These are phyloP conservation scores for Helotiales sp. DNA, from an alignment of 2,329 filamentous ascomycete genomes.

Conservation along the genomic window DNA sequence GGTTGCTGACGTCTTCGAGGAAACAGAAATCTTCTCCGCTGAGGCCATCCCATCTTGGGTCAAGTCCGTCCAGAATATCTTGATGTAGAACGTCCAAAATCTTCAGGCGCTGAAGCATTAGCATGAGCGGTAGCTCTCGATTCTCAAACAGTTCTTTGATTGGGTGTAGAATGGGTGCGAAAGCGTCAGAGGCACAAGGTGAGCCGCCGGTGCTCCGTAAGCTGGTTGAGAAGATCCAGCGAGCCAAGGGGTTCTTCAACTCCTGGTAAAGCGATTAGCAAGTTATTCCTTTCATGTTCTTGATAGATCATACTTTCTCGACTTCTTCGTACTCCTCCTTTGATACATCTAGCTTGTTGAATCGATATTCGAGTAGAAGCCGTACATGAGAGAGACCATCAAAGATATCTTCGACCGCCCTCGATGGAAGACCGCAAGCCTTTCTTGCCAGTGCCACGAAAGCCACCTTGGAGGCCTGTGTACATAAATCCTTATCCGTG, in stretches of 20 bases:
- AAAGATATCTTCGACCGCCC: slow-evolving; percentile 4
- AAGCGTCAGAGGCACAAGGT: slow-evolving; percentile 1
- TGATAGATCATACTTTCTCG: slow-evolving; percentile 7
- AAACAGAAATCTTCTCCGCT: slow-evolving; percentile 10
- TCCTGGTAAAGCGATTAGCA: slow-evolving; percentile 6
- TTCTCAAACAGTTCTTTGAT: slow-evolving; percentile 14
- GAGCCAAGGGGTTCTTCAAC: slow-evolving; percentile 12
- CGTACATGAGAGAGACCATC: slow-evolving; percentile 7
- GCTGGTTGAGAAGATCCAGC: slow-evolving; percentile 14
- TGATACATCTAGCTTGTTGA: background rate
- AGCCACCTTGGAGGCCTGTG: background rate
- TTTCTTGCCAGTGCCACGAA: slow-evolving; percentile 9
- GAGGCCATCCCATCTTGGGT: slow-evolving; percentile 13
- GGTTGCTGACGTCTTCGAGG: slow-evolving; percentile 8
- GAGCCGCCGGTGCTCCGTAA: slow-evolving; percentile 10
- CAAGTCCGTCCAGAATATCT: slow-evolving; percentile 13
- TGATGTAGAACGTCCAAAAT: slow-evolving; percentile 11
- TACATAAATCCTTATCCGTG: background rate
- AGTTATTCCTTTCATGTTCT: slow-evolving; percentile 4
- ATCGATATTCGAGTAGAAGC: slow-evolving; percentile 11
- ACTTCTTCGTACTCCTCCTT: slow-evolving; percentile 8
- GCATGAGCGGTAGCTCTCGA: slow-evolving; percentile 10
- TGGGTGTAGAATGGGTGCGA: slow-evolving; percentile 13
- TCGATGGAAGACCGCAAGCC: slow-evolving; percentile 2
- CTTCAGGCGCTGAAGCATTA: slow-evolving; percentile 10